Conservation (phyloP, 495 filamentous ascomycete genomes). For the Hypoxylon rickii region DNA sequence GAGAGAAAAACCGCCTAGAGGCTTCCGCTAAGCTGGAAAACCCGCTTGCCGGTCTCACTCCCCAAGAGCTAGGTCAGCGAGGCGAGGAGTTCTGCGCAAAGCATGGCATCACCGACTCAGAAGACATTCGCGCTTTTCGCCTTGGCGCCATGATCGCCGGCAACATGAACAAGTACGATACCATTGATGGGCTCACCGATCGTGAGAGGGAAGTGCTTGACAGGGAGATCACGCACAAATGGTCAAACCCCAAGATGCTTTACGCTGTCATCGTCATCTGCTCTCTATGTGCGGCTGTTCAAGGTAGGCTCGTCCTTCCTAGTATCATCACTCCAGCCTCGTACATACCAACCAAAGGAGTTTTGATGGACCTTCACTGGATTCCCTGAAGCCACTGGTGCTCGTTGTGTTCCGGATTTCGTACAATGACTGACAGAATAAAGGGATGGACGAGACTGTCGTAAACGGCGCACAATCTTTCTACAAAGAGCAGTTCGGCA, state of each 20-base stretch:
- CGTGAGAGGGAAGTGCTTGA: constrained; percentile 63
- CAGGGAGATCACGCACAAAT: constrained; percentile 68
- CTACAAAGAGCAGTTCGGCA: constrained; percentile 69
- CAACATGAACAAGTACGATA: constrained; percentile 52
- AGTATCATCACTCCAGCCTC: no score
- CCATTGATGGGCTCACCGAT: constrained; percentile 57
- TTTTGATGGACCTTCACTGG: no score
- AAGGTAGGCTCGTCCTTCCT: constrained; percentile 32
- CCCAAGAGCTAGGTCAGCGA: constrained; percentile 62
- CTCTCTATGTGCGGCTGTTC: constrained; percentile 58
- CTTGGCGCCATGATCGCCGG: constrained; percentile 70
- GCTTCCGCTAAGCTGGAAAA: constrained; percentile 60
- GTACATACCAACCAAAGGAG: no score
- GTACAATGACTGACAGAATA: neutral
- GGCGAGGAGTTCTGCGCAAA: constrained; percentile 69
- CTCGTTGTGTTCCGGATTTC: neutral
- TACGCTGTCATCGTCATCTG: constrained; percentile 69
- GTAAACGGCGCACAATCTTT: constrained; percentile 78
- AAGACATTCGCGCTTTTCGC: constrained; percentile 70
- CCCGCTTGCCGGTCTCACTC: constrained; percentile 66
- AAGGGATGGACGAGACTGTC: constrained; percentile 74
- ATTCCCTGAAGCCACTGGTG: no score
- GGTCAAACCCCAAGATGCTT: constrained; percentile 69
- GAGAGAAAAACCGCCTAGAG: constrained; percentile 31
- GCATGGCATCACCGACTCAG: constrained; percentile 63